These are phyloP conservation scores for Vitis hybrid DNA, from an alignment of 177 flowering plant species.

Conservation along the genomic window DNA sequence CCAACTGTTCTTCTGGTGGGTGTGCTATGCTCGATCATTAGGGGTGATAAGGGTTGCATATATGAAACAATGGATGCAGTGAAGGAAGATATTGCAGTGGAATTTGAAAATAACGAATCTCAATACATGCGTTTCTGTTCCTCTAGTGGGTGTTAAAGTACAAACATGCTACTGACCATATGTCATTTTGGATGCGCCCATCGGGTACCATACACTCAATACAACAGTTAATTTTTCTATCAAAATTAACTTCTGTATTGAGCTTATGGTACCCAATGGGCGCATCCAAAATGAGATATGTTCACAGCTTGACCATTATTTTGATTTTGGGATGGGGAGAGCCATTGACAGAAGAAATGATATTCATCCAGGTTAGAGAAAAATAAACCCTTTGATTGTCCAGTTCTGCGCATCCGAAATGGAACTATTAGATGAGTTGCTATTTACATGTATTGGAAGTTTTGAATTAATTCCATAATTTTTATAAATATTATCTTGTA, in stretches of 20 bases:
- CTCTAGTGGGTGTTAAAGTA: constrained; percentile 18
- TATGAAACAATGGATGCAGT: constrained; percentile 76
- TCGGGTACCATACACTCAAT: constrained; percentile 4
- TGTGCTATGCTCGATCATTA: constrained; percentile 28
- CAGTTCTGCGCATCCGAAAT: too few relatives aligned
- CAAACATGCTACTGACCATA: too few relatives aligned
- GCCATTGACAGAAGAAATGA: constrained; percentile 23
- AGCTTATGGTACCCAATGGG: constrained; percentile 34
- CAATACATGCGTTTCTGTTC: constrained; percentile 48
- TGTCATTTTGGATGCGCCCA: too few relatives aligned
- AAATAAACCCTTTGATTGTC: neutral
- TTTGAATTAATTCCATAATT: neutral
- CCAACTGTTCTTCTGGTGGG: constrained; percentile 51
- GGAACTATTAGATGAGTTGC: too few relatives aligned
- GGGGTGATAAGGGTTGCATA: constrained; percentile 37
- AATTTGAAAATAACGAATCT: constrained; percentile 26
- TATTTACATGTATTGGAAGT: neutral
- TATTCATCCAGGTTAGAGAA: constrained; percentile 43
- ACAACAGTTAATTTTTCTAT: constrained; percentile 58
- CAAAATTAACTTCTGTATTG: constrained; percentile 38
- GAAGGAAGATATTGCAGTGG: constrained; percentile 56
- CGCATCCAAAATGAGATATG: constrained; percentile 28
- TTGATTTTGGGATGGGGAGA: constrained; percentile 30
- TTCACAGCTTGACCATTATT: constrained; percentile 44
- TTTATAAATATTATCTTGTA: constrained; percentile 47